Conservation (phyloP, 306 rosid species). For the Rubus idaeus region DNA sequence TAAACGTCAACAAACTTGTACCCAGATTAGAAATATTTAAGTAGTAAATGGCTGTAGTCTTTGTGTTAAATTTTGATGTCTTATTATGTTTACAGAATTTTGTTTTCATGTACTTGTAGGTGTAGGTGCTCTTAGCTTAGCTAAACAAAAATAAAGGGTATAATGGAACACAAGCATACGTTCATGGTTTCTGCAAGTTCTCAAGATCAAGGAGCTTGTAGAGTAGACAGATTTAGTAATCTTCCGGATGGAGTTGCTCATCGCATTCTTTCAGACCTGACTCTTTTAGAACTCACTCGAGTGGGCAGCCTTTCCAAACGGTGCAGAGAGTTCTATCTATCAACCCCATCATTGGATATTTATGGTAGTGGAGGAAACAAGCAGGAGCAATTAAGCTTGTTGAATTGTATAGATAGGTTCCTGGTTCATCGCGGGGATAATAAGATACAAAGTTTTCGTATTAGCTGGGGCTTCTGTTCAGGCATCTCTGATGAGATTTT, state of each 20-base stretch:
- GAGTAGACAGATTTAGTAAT: neutral
- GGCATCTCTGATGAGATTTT: too few species aligned
- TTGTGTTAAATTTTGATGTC: too few species aligned
- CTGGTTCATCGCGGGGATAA: too few species aligned
- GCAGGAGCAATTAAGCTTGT: too few species aligned
- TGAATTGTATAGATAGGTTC: too few species aligned
- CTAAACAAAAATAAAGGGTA: neutral
- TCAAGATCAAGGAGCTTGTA: neutral
- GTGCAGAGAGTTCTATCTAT: neutral
- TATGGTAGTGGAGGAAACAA: too few species aligned
- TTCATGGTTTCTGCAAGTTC: neutral
- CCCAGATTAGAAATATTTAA: too few species aligned
- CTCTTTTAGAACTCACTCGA: neutral
- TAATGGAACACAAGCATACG: neutral
- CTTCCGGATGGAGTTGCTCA: slow-evolving; percentile 9
- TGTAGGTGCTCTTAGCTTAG: neutral
- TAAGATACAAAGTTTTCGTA: too few species aligned
- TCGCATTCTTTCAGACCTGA: neutral
- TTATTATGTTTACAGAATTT: too few species aligned
- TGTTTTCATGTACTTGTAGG: neutral
- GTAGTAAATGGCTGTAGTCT: too few species aligned
- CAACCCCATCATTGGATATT: neutral
- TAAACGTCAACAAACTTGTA: too few species aligned
- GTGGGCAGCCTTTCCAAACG: neutral
- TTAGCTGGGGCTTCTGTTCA: too few species aligned